Conservation (phyloP, 2,329 filamentous ascomycete species). For the Aspergillus neoniger region DNA sequence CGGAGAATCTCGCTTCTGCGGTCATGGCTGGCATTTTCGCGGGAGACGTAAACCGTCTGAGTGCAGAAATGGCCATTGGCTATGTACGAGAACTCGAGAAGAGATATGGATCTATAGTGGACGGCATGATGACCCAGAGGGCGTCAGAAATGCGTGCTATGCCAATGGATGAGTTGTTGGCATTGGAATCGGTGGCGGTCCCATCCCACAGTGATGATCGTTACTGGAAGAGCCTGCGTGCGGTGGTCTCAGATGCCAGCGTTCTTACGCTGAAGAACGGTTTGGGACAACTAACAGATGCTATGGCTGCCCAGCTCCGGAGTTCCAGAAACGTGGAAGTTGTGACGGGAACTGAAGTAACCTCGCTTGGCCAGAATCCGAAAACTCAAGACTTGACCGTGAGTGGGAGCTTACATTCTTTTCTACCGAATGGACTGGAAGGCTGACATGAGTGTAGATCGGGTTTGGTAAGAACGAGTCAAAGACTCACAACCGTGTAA, state of each 20-base stretch:
- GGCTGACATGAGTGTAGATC: conserved; percentile 20
- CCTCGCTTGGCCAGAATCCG: conserved; percentile 41
- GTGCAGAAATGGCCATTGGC: conserved; percentile 65
- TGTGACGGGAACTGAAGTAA: conserved; percentile 53
- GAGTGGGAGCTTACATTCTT: conserved; percentile 7
- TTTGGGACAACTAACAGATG: conserved; percentile 62
- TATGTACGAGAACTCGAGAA: conserved; percentile 52
- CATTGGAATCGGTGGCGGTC: conserved; percentile 20
- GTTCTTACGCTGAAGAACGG: conserved; percentile 55
- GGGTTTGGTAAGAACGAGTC: conserved; percentile 8
- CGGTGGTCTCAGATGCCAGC: conserved; percentile 29
- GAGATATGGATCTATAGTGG: conserved; percentile 21
- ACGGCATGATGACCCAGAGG: background rate
- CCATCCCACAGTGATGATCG: conserved; percentile 14
- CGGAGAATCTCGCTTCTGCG: conserved; percentile 74
- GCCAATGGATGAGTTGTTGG: conserved; percentile 32
- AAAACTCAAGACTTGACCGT: conserved; percentile 27
- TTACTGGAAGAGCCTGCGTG: conserved; percentile 21
- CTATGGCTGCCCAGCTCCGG: conserved; percentile 55
- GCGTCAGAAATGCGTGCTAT: background rate
- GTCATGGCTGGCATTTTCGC: conserved; percentile 87
- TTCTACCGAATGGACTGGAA: background rate
- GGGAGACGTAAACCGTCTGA: conserved; percentile 80
- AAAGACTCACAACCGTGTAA: conserved; percentile 32
- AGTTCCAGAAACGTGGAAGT: conserved; percentile 62